Base-by-base conservation (phyloP, 805 yeast genomes). In the Candida gorgasii region DNA sequence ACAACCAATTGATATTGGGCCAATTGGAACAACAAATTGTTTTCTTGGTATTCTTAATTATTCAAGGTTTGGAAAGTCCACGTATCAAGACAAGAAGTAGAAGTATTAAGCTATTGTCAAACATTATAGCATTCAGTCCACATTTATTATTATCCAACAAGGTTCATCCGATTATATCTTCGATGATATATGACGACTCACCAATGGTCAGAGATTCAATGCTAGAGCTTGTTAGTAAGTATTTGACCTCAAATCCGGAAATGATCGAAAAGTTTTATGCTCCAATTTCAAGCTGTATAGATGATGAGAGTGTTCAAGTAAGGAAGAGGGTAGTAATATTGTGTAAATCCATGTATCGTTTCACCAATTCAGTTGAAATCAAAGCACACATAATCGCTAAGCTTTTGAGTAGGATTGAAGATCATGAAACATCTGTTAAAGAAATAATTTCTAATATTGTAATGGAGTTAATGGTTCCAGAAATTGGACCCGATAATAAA, bases 141-240 rank as follows among this genome's bases (percentile, higher is more conserved):
- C 44, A 63, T 0, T 62, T 88, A 16, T 58, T 86, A 33, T 56
- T 69, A 1, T 63, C 75, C 2, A 73, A 80, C 1, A 62, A 63
- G 8, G 74, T 88, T 5, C 80, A 73, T 48, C 62, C 62, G 1
- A 70, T 85, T 0, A 66, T 89, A 2, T 64, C 78, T 1, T 65
- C 59, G 8, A 64, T 80, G 35, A 61, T 89, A 28, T 61, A 55
- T 4, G 92, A 85, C 47, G 54, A 74, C 0, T 85, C 89, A 2
- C 80, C 95, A 0, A 73, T 82, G 29, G 92, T 88, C 0, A 73
- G 89, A 44, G 89, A 84, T 52, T 87, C 95, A 0, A 83, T 83
- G 2, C 63, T 89, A 20, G 93, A 86, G 32, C 67, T 89, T 29
- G 61, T 89, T 18, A 72, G 74, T 8, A 71, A 67, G 39, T 78